A percentile compares a stretch with the other conserved stretches of the same genome.
These are phyloP conservation scores for Rhizoclosmatium hyalinum DNA, from an alignment of 371 early-diverging fungal genomes.

Conservation along the genomic window DNA sequence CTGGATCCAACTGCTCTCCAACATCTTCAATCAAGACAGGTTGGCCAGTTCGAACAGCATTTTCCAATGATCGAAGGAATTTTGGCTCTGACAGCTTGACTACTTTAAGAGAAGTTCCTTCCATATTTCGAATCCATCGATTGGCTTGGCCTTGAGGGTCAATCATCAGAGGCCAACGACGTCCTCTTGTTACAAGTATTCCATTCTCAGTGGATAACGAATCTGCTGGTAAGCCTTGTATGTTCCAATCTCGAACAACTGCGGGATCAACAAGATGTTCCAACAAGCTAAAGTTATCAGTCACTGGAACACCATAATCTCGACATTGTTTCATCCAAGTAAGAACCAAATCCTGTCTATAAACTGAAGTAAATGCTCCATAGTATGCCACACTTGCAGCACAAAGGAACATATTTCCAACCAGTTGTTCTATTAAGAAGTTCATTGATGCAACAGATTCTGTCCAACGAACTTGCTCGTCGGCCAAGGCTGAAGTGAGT, in stretches of 20 bases:
- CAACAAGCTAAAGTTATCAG: conserved; percentile 44
- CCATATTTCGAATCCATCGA: conserved; percentile 54
- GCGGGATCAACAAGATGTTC: conserved; percentile 51
- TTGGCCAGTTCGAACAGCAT: conserved; percentile 52
- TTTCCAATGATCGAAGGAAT: conserved; percentile 51
- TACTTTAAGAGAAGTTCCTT: conserved; percentile 46
- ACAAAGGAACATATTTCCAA: conserved; percentile 53
- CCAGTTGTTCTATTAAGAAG: conserved; percentile 44
- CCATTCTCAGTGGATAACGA: conserved; percentile 54
- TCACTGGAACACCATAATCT: conserved; percentile 50
- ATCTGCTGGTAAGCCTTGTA: conserved; percentile 57
- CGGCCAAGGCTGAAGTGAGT: conserved; percentile 49
- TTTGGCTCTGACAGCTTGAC: conserved; percentile 53
- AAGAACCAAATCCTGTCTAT: conserved; percentile 44
- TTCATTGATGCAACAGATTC: conserved; percentile 48
- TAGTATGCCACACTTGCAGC: conserved; percentile 51
- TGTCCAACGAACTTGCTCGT: conserved; percentile 57
- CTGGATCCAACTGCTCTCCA: conserved; percentile 53
- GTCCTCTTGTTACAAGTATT: conserved; percentile 50
- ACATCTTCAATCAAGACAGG: conserved; percentile 57
- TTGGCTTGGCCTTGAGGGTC: conserved; percentile 61
- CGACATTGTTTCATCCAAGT: conserved; percentile 45
- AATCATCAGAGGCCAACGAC: conserved; percentile 61
- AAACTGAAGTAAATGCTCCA: conserved; percentile 52
- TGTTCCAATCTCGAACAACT: conserved; percentile 55